These are phyloP conservation scores for Chenopodium formosanum DNA, from an alignment of 148 eudicot species.

Conservation along the genomic window DNA sequence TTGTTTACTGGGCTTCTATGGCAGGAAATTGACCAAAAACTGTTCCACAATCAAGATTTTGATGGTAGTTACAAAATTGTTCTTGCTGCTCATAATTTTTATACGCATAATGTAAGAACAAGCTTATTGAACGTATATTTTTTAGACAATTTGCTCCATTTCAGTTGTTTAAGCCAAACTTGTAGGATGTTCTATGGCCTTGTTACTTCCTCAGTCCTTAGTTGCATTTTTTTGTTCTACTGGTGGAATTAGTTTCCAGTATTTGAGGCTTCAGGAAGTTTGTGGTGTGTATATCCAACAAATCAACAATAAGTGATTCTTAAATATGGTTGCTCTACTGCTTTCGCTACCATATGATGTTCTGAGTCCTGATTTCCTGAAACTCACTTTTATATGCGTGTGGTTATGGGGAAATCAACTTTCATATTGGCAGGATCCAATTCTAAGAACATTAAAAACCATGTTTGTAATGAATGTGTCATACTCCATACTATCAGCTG, in stretches of 20 bases:
- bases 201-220: not conserved
- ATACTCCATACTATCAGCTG: not conserved
- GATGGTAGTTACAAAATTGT: not conserved
- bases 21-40: not conserved
- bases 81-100: conserved; percentile 1
- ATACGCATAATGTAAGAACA: conserved; percentile 10
- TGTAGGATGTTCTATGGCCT: not conserved
- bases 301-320: too few relatives aligned
- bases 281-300: too few relatives aligned
- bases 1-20: not conserved
- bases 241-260: too few relatives aligned
- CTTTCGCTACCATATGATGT: too few relatives aligned
- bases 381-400: too few relatives aligned
- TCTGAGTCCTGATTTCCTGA: too few relatives aligned
- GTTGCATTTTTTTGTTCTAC: not conserved
- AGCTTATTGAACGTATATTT: conserved; percentile 1
- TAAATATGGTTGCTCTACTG: too few relatives aligned
- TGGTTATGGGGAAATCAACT: too few relatives aligned
- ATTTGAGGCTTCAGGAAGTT: too few relatives aligned
- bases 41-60: not conserved
- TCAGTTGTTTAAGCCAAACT: not conserved
- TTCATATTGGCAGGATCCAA: too few relatives aligned
- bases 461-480: not conserved
- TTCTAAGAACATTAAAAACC: not conserved
- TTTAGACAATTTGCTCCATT: not conserved